Conservation (phyloP, 225 moss, liverwort and hornwort species). For the Pseudisothecium myosuroides region DNA sequence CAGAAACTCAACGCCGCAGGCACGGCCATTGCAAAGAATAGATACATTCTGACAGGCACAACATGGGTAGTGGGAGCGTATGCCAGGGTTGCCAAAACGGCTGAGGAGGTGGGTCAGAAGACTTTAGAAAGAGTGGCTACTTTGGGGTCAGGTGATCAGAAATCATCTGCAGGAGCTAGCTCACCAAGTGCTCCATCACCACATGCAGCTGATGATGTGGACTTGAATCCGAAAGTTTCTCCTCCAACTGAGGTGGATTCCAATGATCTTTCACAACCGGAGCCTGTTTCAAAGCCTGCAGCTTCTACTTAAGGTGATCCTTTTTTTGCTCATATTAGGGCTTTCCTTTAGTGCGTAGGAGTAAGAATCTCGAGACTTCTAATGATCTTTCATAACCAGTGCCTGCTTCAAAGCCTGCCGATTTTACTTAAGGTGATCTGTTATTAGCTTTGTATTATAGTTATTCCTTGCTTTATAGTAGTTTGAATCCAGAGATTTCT, state of each 20-base stretch:
- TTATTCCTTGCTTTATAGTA: background rate
- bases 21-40: constrained; percentile 76
- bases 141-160: constrained; percentile 30
- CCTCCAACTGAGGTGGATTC: background rate
- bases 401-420: constrained; percentile 11
- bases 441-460: background rate
- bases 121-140: constrained; percentile 51
- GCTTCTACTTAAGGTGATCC: constrained; percentile 24
- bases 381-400: constrained; percentile 15
- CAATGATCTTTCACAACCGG: constrained; percentile 32
- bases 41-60: constrained; percentile 65
- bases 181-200: constrained; percentile 10
- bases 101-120: constrained; percentile 76
- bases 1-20: constrained; percentile 86
- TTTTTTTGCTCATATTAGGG: background rate
- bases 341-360: background rate
- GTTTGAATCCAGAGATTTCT: background rate
- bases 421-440: constrained; percentile 4
- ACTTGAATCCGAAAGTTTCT: constrained; percentile 36
- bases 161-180: background rate
- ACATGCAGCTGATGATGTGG: constrained; percentile 28
- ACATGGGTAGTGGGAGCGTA: constrained; percentile 79
- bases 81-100: constrained; percentile 67
- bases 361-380: background rate
- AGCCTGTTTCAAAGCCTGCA: constrained; percentile 31